These are phyloP conservation scores for Skeletonema tropicum DNA, from an alignment of 108 stramenopile genomes.

Conservation along the genomic window DNA sequence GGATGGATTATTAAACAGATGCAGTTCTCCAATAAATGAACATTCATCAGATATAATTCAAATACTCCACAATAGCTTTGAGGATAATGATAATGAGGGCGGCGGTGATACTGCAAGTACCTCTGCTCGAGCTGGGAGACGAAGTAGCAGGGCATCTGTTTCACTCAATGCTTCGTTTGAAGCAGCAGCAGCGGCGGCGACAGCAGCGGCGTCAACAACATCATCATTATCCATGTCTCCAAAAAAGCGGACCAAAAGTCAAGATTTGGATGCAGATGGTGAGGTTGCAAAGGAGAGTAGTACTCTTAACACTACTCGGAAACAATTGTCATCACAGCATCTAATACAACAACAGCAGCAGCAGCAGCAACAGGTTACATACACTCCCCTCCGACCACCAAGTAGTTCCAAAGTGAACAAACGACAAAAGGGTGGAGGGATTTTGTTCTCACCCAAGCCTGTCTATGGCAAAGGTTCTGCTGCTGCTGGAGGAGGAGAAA, in stretches of 20 bases:
- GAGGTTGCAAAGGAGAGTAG: neutral
- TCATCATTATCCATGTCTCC: neutral
- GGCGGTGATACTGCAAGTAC: neutral
- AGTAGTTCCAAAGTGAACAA: neutral
- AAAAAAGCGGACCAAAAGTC: neutral
- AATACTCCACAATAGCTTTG: neutral
- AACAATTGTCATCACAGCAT: slow-evolving; percentile 3
- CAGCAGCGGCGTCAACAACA: neutral
- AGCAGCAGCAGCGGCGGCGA: neutral
- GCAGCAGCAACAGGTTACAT: neutral
- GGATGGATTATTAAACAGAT: neutral
- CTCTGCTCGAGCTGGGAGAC: neutral
- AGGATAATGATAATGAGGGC: neutral
- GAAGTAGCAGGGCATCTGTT: neutral
- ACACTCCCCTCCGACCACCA: neutral
- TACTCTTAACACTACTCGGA: neutral
- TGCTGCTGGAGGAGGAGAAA: neutral
- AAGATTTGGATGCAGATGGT: neutral
- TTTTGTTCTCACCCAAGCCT: neutral
- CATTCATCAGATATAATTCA: neutral
- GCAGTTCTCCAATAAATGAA: neutral
- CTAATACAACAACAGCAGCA: neutral
- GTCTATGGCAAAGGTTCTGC: neutral
- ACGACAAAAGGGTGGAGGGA: slow-evolving; percentile 6
- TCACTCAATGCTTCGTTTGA: neutral